Percentiles rank a stretch among this genome's conserved stretches.
Evolutionary conservation across 208 protist genomes (phyloP).

Genomic region (Leishmania guyanensis): DNA sequence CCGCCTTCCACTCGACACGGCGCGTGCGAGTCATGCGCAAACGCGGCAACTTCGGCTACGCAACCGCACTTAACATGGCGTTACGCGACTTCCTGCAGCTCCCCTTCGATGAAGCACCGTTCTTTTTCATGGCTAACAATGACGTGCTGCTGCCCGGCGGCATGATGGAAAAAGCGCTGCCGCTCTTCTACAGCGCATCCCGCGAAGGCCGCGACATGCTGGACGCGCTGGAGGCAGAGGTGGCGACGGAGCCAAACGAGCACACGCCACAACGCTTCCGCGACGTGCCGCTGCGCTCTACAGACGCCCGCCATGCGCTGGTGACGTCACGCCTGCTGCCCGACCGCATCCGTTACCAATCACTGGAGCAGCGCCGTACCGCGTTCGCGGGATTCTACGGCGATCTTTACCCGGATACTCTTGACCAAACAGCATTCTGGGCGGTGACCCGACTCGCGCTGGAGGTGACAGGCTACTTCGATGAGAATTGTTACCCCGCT

Average conservation of each 20-base stretch:
- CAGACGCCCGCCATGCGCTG: conserved; percentile 18
- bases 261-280: conserved; percentile 26
- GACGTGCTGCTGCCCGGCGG: conserved; percentile 15
- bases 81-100: conserved; percentile 22
- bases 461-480: conserved; percentile 36
- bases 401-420: conserved; percentile 11
- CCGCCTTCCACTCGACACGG: conserved; percentile 27
- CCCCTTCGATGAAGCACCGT: conserved; percentile 29
- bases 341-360: conserved; percentile 42
- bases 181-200: conserved; percentile 3
- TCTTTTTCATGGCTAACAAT: conserved; percentile 14
- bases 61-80: conserved; percentile 24
- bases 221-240: conserved; percentile 12
- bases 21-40: conserved; percentile 34
- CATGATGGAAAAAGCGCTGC: conserved; percentile 13
- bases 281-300: conserved; percentile 32
- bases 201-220: conserved; percentile 7
- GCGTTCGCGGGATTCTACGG: conserved; percentile 8
- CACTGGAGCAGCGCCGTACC: not conserved
- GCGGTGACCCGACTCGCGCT: conserved; percentile 34
- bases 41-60: conserved; percentile 19
- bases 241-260: conserved; percentile 32
- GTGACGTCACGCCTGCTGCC: conserved; percentile 39
- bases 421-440: conserved; percentile 14
- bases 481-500: conserved; percentile 54